A percentile compares a stretch with the other conserved stretches of the same genome.
These are phyloP conservation scores for Flaveria linearis DNA, from an alignment of 129 eudicot genomes.

Conservation along the genomic window DNA sequence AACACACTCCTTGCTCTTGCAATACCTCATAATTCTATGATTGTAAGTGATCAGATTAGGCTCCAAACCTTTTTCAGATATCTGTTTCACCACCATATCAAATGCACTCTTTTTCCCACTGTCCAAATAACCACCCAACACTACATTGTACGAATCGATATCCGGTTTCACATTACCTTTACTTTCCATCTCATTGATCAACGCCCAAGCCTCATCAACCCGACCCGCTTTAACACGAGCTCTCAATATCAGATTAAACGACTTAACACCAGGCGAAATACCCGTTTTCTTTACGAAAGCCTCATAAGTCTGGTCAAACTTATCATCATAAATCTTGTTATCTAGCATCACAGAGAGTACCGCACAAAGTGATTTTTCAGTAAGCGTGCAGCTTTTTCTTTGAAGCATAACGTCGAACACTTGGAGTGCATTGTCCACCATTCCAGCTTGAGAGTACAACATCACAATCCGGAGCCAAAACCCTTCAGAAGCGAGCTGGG, in stretches of 20 bases:
- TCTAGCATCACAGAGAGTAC: slow-evolving; percentile 44
- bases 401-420: slow-evolving; percentile 47
- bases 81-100: slow-evolving; percentile 44
- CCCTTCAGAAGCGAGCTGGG: slow-evolving; percentile 41
- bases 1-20: slow-evolving; percentile 44
- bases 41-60: slow-evolving; percentile 45
- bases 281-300: slow-evolving; percentile 20
- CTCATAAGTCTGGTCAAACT: slow-evolving; percentile 32
- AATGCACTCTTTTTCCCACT: slow-evolving; percentile 39
- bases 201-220: slow-evolving; percentile 36
- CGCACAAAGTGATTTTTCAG: slow-evolving; percentile 50
- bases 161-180: slow-evolving; percentile 34
- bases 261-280: slow-evolving; percentile 41
- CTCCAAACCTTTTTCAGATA: slow-evolving; percentile 40
- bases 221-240: slow-evolving; percentile 37
- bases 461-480: slow-evolving; percentile 46
- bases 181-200: slow-evolving; percentile 43
- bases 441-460: slow-evolving; percentile 49
- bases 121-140: slow-evolving; percentile 45
- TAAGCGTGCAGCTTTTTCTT: slow-evolving; percentile 11
- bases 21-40: slow-evolving; percentile 45
- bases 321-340: slow-evolving; percentile 38
- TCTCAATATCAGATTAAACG: slow-evolving; percentile 39
- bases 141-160: slow-evolving; percentile 41
- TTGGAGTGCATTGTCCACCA: slow-evolving; percentile 52